phyloP scores from a whole-genome alignment of 176 grass and related monocot genomes.

The Avena eriantha region DNA sequence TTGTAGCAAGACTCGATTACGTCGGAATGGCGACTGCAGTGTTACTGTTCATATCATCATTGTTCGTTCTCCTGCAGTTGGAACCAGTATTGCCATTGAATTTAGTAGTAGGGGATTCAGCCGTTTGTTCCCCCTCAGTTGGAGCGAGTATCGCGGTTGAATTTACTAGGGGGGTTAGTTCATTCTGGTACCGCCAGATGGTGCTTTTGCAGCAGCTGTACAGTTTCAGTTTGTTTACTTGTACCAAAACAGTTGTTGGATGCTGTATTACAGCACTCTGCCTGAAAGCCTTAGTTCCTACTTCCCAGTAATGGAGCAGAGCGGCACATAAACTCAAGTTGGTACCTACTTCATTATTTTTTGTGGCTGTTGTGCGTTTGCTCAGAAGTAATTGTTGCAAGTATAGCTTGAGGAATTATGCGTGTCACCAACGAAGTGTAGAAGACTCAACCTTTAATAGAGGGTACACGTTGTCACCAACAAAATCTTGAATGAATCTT shows the following conservation, averaged over 20 bases:
- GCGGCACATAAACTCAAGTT: slow-evolving; percentile 23
- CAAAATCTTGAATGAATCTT: neutral
- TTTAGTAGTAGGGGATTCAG: slow-evolving; percentile 5
- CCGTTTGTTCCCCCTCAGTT: neutral
- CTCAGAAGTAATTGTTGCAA: slow-evolving; percentile 21
- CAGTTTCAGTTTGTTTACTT: slow-evolving; percentile 26
- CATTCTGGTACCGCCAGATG: slow-evolving; percentile 31
- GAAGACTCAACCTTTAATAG: slow-evolving; percentile 7
- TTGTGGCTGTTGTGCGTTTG: slow-evolving; percentile 9
- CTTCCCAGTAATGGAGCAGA: slow-evolving; percentile 15
- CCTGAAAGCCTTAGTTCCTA: neutral
- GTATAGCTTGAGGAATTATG: neutral
- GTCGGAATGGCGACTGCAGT: slow-evolving; percentile 22
- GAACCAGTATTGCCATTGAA: neutral
- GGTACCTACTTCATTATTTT: neutral
- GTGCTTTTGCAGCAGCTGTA: slow-evolving; percentile 39
- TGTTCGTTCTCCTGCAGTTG: slow-evolving; percentile 4
- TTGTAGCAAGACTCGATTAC: neutral
- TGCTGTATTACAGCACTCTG: neutral
- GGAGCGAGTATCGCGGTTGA: neutral
- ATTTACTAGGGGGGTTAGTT: slow-evolving; percentile 22
- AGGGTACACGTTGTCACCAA: neutral
- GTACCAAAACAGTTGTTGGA: slow-evolving; percentile 33
- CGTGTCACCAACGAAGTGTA: neutral
- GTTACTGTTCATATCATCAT: neutral